Conservation (phyloP, 2,329 filamentous ascomycete genomes). For the Colletotrichum kahawae region DNA sequence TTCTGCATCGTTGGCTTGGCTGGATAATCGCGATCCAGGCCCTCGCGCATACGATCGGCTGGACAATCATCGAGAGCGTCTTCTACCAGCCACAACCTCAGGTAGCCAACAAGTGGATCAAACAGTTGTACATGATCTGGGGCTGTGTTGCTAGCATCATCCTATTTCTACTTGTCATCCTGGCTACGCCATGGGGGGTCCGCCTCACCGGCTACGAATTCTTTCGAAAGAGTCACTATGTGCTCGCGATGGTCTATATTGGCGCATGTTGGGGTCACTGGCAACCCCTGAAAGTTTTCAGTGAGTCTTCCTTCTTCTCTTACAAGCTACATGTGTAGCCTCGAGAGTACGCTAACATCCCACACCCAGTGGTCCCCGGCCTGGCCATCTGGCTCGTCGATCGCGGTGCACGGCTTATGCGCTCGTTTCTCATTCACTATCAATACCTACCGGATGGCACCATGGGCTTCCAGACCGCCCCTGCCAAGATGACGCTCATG, state of each 20-base stretch:
- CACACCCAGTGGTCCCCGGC: conserved; percentile 57
- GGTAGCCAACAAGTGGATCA: conserved; percentile 61
- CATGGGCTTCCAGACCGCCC: conserved; percentile 59
- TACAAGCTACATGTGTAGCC: rapidly evolving
- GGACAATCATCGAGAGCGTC: conserved; percentile 69
- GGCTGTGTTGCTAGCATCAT: conserved; percentile 62
- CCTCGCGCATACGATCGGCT: conserved; percentile 72
- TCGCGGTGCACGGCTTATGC: conserved; percentile 61
- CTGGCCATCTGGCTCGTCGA: conserved; percentile 71
- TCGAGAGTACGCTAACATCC: background rate
- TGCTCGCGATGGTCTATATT: conserved; percentile 76
- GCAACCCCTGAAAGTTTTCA: conserved; percentile 69
- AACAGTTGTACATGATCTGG: conserved; percentile 73
- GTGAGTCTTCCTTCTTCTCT: background rate
- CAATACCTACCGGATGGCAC: conserved; percentile 51
- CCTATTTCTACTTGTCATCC: conserved; percentile 64
- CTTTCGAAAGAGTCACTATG: conserved; percentile 76
- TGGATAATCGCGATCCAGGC: conserved; percentile 75
- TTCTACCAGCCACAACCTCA: conserved; percentile 76
- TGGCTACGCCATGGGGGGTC: conserved; percentile 64
- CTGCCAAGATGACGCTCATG: conserved; percentile 58
- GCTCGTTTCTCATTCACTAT: conserved; percentile 54
- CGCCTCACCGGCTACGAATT: conserved; percentile 75
- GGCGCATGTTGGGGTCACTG: conserved; percentile 80
- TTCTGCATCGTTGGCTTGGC: conserved; percentile 78